Percentiles rank a stretch among this genome's conserved stretches.
Evolutionary conservation across 1,284 basidiomycete genomes (phyloP).

Genomic region (Ceratobasidium sp.): DNA sequence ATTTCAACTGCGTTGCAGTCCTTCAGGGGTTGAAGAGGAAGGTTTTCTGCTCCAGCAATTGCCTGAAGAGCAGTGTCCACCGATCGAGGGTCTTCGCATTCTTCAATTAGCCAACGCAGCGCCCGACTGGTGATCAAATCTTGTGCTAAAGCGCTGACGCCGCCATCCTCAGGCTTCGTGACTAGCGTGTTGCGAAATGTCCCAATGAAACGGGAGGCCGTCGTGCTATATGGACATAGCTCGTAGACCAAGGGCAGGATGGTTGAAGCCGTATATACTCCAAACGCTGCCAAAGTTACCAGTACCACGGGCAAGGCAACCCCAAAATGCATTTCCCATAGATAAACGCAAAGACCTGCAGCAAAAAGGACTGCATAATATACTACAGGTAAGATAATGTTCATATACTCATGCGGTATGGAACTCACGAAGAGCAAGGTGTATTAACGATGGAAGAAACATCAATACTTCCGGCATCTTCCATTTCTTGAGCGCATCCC

Average conservation of each 20-base stretch:
- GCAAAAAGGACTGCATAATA: conserved; percentile 26
- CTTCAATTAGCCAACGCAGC: not conserved
- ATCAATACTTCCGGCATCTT: no score
- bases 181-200: no score
- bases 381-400: no score
- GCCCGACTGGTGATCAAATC: not conserved
- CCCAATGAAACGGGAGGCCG: no score
- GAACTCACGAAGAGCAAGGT: not conserved
- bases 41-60: not conserved
- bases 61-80: conserved; percentile 12
- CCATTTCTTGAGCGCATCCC: no score
- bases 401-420: no score
- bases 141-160: not conserved
- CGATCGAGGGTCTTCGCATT: not conserved
- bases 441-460: not conserved
- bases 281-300: not conserved
- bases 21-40: not conserved
- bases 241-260: not conserved
- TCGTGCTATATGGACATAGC: conserved; percentile 6
- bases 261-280: not conserved
- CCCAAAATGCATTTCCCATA: not conserved
- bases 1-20: not conserved
- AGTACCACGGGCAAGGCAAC: not conserved
- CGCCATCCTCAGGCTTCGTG: no score
- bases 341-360: not conserved